Evolutionary conservation across 2,329 filamentous ascomycete species (phyloP).

Genomic region (Colletotrichum abscissum): DNA sequence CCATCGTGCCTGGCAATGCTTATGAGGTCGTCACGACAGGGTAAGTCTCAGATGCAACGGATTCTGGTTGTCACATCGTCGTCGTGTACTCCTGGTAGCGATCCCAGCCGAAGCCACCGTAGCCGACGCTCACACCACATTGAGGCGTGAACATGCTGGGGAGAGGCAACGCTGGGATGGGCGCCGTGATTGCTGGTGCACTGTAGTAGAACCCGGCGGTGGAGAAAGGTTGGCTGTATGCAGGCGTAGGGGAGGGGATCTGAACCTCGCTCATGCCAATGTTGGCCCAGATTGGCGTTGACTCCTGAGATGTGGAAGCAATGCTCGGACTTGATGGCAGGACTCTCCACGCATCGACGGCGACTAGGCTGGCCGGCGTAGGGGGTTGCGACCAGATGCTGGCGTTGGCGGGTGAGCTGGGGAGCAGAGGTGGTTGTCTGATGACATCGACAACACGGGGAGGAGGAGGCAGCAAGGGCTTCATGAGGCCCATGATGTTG

Average conservation of each 20-base stretch:
- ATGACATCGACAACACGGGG: constrained; percentile 91
- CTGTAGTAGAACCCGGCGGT: constrained; percentile 83
- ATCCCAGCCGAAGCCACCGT: constrained; percentile 87
- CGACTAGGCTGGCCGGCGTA: constrained; percentile 73
- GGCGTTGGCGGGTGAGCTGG: constrained; percentile 79
- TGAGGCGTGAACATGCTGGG: constrained; percentile 88
- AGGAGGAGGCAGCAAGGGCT: constrained; percentile 86
- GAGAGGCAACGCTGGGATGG: constrained; percentile 81
- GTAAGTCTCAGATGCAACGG: constrained; percentile 57
- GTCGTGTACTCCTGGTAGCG: constrained; percentile 86
- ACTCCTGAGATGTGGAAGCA: constrained; percentile 76
- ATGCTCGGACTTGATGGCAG: constrained; percentile 89
- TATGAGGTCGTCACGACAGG: constrained; percentile 60
- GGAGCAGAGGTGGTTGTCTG: constrained; percentile 85
- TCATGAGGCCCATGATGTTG: constrained; percentile 85
- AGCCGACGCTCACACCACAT: constrained; percentile 83
- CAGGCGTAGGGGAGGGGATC: constrained; percentile 81
- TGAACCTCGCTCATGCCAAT: constrained; percentile 81
- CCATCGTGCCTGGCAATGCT: constrained; percentile 46
- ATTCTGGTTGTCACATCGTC: constrained; percentile 82
- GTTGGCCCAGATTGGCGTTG: constrained; percentile 81
- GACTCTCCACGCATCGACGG: constrained; percentile 90
- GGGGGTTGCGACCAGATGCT: constrained; percentile 80
- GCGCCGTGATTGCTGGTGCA: constrained; percentile 78
- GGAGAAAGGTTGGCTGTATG: constrained; percentile 82